Evolutionary conservation across 2,329 filamentous ascomycete genomes (phyloP), one percentile per base, ranked within the genome.

Genomic region (Cercospora janseana): DNA sequence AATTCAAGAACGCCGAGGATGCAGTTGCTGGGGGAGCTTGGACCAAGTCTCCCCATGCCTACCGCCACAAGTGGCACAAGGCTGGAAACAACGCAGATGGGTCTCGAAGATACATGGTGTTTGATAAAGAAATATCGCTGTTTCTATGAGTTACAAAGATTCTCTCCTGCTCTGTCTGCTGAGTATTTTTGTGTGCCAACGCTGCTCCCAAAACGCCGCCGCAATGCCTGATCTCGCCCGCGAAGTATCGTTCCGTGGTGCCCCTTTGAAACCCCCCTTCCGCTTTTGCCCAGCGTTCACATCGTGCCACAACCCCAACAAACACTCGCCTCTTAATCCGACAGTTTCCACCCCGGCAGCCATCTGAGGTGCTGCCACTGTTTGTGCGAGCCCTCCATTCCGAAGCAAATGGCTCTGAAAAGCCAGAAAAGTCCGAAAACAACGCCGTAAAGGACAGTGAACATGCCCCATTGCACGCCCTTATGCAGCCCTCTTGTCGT

Each of bases 321-420:
- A 24, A 24, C 13, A 15, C 26, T 18, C 24, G 18, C 15, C 21
- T 12, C 21, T 28, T 49, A 49, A 15, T 49, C 46, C 13, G 85
- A 82, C 63, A 95, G 86, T 66, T 82, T 85, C 92, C 92, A 98
- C 59, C 75, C 82, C 59, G 85, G 80, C 61, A 96, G 87, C 93
- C 93, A 98, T 77, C 89, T 95, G 75, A 98, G 77, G 75, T 97
- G 91, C 62, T 77, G 80, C 80, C 92, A 98, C 68, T 97, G 76
- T 70, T 81, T 79, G 73, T 88, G 89, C 54, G 80, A 75, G 10
- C 93, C 93, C 51, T 85, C 83, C 88, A 98, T 98, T 54, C 93
- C 93, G 77, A 94, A 98, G 70, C 88, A 93, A 66, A 98, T 91
- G 16, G 88, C 91, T 60, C 92, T 85, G 76, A 98, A 98, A 63